phyloP scores from a whole-genome alignment of 768 basidiomycete species.

The Cystobasidiopsis lactophilus region DNA sequence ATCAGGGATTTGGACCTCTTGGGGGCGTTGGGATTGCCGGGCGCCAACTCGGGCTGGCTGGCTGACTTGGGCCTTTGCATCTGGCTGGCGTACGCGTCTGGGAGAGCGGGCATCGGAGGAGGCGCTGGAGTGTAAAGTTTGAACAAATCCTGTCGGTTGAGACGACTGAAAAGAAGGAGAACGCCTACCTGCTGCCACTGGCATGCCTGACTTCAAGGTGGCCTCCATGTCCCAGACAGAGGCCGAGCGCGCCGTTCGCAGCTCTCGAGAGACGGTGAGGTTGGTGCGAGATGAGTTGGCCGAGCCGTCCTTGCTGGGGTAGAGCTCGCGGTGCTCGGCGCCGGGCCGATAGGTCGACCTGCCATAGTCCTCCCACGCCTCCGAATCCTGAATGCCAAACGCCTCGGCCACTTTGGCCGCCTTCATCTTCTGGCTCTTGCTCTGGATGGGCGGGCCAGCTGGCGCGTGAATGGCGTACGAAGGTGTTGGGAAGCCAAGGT shows the following conservation, averaged over 20 bases:
- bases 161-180: too few relatives aligned
- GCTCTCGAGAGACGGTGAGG: too few relatives aligned
- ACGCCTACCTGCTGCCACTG: neutral
- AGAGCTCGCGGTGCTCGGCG: too few relatives aligned
- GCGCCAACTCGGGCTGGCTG: neutral
- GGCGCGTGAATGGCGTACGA: neutral
- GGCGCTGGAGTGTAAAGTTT: too few relatives aligned
- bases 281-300: too few relatives aligned
- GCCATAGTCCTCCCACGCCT: constrained; percentile 1
- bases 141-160: too few relatives aligned
- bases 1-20: neutral
- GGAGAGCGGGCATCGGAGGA: neutral
- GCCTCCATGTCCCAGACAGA: constrained; percentile 1
- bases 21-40: neutral
- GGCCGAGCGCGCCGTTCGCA: neutral
- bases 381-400: neutral
- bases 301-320: too few relatives aligned
- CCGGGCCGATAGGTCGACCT: too few relatives aligned
- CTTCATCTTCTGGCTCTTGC: neutral
- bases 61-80: neutral
- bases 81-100: neutral
- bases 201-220: neutral
- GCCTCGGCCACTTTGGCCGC: neutral
- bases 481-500: neutral
- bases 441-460: neutral